These are phyloP conservation scores for Termitomyces sp. DNA, from an alignment of 768 basidiomycete genomes.

Conservation along the genomic window DNA sequence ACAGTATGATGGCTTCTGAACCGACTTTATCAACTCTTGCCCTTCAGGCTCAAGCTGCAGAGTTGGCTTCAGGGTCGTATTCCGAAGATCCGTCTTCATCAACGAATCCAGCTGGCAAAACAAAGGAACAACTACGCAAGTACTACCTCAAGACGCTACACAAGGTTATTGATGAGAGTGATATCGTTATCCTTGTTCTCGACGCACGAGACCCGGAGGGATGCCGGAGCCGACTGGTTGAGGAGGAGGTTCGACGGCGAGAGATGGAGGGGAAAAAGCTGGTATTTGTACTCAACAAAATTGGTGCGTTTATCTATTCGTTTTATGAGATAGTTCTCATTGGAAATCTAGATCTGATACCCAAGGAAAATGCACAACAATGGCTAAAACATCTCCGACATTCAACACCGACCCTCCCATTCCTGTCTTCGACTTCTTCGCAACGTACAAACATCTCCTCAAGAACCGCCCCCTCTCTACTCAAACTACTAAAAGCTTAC, in stretches of 20 bases:
- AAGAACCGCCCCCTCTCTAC: constrained; percentile 68
- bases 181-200: constrained; percentile 85
- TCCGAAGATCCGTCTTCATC: constrained; percentile 30
- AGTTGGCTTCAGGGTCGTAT: constrained; percentile 18
- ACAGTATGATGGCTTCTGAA: constrained; percentile 71
- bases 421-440: constrained; percentile 74
- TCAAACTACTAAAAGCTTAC: constrained; percentile 82
- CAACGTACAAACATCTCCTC: constrained; percentile 81
- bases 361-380: constrained; percentile 78
- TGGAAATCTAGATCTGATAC: constrained; percentile 70
- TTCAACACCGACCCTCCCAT: constrained; percentile 89
- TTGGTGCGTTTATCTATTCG: constrained; percentile 48
- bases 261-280: constrained; percentile 89
- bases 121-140: constrained; percentile 66
- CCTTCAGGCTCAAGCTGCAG: constrained; percentile 40
- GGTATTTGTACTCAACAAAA: constrained; percentile 95
- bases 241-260: constrained; percentile 86
- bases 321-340: neutral
- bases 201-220: constrained; percentile 97
- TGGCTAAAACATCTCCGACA: constrained; percentile 94
- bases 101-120: constrained; percentile 34
- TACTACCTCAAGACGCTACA: constrained; percentile 79
- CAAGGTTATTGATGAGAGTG: constrained; percentile 91
- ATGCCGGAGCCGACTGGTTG: constrained; percentile 86
- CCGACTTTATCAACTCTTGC: constrained; percentile 58